Base-by-base conservation (phyloP, 805 yeast genomes). In the Ogataea naganishii region DNA sequence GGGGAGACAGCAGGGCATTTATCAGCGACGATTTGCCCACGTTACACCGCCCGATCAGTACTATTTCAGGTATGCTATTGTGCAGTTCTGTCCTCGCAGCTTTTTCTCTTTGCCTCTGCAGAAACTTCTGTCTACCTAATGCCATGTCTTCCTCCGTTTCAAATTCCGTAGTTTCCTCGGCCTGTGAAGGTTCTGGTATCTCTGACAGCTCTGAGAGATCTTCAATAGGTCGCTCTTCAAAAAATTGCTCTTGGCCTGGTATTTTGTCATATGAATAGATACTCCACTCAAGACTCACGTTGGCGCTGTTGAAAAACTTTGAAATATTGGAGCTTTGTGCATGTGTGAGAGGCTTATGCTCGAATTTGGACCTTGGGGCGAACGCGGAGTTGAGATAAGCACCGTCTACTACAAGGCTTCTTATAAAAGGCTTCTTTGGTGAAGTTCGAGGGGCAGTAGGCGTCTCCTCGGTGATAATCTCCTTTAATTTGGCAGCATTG, bases 1-100 rank as follows among this genome's bases (percentile, higher is more conserved):
- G 49, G 21, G 58, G 56, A 2, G 73, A 58, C 4, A 81, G 54
- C 7, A 84, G 33, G 9, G 69, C 69, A 44, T 82, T 81, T 23
- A 86, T 58, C 16, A 86, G 49, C 0, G 94, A 75, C 0, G 94
- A 82, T 47, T 86, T 86, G 0, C 96, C 96, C 6, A 79, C 86
- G 43, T 86, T 86, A 27, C 94, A 79, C 38, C 83, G 70, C 0
- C 96, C 96, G 26, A 86, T 42, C 27, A 86, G 64, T 4, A 80
- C 59, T 4, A 85, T 70, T 45, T 85, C 95, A 0, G 95, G 95
- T 9, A 80, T 56, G 11, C 56, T 59, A 40, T 47, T 45, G 8
- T 28, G 24, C 9, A 34, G 17, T 11, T 30, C 31, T 23, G 31
- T 34, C 9, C 31, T 9, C 33, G 30, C 30, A 40, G 39, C 25